Percentiles rank a stretch among this genome's conserved stretches.
These are phyloP conservation scores for Ustilago xerochloae DNA, from an alignment of 1,284 basidiomycete species.

Conservation along the genomic window DNA sequence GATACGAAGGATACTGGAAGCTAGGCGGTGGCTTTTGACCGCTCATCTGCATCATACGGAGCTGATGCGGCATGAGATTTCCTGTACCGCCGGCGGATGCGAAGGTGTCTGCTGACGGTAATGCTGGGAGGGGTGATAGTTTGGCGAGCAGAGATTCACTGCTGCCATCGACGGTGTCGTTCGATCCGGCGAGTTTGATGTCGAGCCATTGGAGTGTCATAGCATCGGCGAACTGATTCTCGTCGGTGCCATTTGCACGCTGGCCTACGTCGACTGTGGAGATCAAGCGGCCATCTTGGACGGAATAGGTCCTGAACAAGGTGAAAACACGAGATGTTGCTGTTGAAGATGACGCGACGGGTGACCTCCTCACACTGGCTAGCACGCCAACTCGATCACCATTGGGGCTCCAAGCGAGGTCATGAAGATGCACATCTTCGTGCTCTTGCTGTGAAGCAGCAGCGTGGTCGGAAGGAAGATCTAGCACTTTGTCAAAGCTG, in stretches of 20 bases:
- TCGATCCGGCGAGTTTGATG: conserved; percentile 5
- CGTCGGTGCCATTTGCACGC: not conserved
- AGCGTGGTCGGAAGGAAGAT: not conserved
- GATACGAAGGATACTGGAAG: conserved; percentile 29
- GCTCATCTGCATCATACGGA: conserved; percentile 52
- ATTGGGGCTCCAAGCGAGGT: conserved; percentile 41
- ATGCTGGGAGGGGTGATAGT: conserved; percentile 19
- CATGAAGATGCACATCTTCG: conserved; percentile 40
- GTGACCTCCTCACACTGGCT: conserved; percentile 15
- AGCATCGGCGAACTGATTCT: not conserved
- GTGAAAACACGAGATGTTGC: conserved; percentile 6
- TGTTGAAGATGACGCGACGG: conserved; percentile 23
- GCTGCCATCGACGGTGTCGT: conserved; percentile 10
- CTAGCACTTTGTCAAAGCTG: conserved; percentile 33
- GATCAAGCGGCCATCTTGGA: conserved; percentile 42
- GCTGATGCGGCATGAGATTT: conserved; percentile 49
- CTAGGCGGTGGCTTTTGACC: conserved; percentile 34
- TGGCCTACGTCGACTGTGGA: conserved; percentile 20
- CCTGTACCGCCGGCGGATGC: conserved; percentile 10
- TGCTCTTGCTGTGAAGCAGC: conserved; percentile 31
- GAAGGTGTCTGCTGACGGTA: conserved; percentile 35
- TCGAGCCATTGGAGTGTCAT: conserved; percentile 23
- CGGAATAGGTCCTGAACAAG: conserved; percentile 37
- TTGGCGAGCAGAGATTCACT: conserved; percentile 25
- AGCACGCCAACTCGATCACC: conserved; percentile 43